Evolutionary conservation across 2,329 filamentous ascomycete species (phyloP), one percentile per base, ranked within the genome.

Genomic region (Sordariomycetes sp.): DNA sequence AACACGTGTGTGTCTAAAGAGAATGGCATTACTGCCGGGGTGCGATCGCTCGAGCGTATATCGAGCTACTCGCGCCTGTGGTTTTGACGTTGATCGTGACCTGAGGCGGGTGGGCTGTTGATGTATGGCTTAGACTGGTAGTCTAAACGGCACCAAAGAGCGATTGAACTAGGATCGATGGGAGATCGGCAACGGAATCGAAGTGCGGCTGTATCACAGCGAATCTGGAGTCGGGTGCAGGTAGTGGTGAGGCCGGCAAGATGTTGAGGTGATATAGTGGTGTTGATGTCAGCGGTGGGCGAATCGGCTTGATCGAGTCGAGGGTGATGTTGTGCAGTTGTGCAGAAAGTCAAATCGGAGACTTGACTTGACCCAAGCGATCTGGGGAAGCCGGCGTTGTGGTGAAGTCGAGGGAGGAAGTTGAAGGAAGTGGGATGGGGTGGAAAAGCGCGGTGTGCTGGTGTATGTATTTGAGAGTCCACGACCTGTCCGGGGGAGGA

Each of bases 1-100:
- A 96, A 71, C 56, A 96, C 84, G 51, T 90, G 84, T 40, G 82
- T 81, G 59, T 84, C 79, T 60, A 94, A 71, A 63, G 76, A 74
- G 54, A 84, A 79, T 64, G 86, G 86, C 90, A 96, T 96, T 33
- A 40, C 50, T 63, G 59, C 47, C 49, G 35, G 32, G 42, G 42
- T 39, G 43, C 45, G 51, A 56, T 58, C 31, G 34, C 20, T 61
- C 61, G 54, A 53, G 32, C 34, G 35, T 42, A n/a, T 23, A 35
- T 54, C 54, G 54, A 60, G 58, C 54, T 50, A 46, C 46, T 32
- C 43, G 44, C 40, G 39, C 25, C n/a, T n/a, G 4, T 24, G 21
- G 21, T 28, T 9, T 11, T n/a, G 25, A 14, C n/a, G n/a, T n/a
- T n/a, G n/a, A n/a, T n/a, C n/a, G n/a, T n/a, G n/a, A n/a, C n/a